Conservation (phyloP, 2,329 filamentous ascomycete genomes). For the Bisporella sp. region DNA sequence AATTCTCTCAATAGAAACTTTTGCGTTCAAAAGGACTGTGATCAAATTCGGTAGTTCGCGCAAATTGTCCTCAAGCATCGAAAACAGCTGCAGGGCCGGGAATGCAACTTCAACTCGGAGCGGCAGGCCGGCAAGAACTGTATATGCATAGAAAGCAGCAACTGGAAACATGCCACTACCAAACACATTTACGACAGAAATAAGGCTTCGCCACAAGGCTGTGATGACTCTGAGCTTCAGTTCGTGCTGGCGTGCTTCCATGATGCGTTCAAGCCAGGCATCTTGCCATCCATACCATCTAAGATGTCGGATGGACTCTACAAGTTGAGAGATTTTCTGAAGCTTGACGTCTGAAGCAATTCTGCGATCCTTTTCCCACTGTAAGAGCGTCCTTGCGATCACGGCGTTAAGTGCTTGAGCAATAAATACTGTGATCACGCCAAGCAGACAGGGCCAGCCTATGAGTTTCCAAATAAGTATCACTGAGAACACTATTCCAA, state of each 20-base stretch:
- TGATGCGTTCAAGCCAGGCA: constrained; percentile 63
- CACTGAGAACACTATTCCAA: constrained; percentile 69
- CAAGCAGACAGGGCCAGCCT: constrained; percentile 71
- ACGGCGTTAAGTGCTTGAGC: constrained; percentile 64
- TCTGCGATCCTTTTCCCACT: constrained; percentile 65
- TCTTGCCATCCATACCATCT: constrained; percentile 64
- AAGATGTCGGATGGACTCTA: constrained; percentile 45
- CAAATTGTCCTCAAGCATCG: constrained; percentile 65
- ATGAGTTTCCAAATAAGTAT: constrained; percentile 71
- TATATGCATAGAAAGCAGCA: constrained; percentile 76
- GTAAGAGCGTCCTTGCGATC: constrained; percentile 59
- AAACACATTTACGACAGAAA: constrained; percentile 63
- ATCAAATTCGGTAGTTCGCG: constrained; percentile 70
- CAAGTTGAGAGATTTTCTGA: constrained; percentile 76
- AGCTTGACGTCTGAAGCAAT: constrained; percentile 69
- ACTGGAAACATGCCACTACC: constrained; percentile 72
- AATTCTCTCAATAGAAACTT: constrained; percentile 74
- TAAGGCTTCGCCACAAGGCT: constrained; percentile 53
- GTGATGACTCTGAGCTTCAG: constrained; percentile 58
- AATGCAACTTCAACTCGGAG: constrained; percentile 79
- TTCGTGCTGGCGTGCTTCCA: constrained; percentile 61
- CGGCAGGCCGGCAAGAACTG: constrained; percentile 58
- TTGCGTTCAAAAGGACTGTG: constrained; percentile 71
- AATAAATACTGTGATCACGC: constrained; percentile 60
- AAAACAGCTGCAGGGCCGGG: constrained; percentile 75